A percentile compares a stretch with the other conserved stretches of the same genome.
Evolutionary conservation across 768 basidiomycete species (phyloP).

Genomic region (Leccinum ochraceum): DNA sequence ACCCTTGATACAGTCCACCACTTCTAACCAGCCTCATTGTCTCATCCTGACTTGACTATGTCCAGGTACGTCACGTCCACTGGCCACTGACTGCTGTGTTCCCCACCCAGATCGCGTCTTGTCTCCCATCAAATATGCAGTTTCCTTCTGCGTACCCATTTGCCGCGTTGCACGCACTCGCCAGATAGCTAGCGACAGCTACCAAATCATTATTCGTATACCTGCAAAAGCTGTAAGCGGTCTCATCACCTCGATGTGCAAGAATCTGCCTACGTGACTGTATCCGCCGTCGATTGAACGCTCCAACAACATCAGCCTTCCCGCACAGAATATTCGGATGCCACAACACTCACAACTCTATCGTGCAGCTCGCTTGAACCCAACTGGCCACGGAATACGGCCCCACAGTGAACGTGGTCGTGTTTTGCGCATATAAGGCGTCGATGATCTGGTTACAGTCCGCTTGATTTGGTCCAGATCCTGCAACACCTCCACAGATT

Average conservation of each 20-base stretch:
- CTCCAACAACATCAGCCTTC: neutral
- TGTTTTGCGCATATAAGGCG: neutral
- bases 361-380: constrained; percentile 7
- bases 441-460: constrained; percentile 9
- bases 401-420: neutral
- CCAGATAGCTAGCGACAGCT: neutral
- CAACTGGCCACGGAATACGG: constrained; percentile 4
- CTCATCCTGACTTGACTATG: neutral
- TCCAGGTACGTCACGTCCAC: neutral
- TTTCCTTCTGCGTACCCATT: constrained; percentile 4
- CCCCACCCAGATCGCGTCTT: constrained; percentile 3
- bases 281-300: constrained; percentile 8
- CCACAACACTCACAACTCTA: constrained; percentile 5
- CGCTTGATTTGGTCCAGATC: constrained; percentile 7
- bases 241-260: neutral
- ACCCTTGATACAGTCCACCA: neutral
- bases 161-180: neutral
- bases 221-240: constrained; percentile 6
- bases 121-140: constrained; percentile 7
- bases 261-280: neutral
- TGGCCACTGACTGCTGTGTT: constrained; percentile 3
- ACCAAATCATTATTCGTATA: constrained; percentile 4
- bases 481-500: constrained; percentile 1
- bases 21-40: neutral
- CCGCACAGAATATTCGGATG: neutral